phyloP scores from a whole-genome alignment of 352 stramenopile species.

The Peronospora farinosa region DNA sequence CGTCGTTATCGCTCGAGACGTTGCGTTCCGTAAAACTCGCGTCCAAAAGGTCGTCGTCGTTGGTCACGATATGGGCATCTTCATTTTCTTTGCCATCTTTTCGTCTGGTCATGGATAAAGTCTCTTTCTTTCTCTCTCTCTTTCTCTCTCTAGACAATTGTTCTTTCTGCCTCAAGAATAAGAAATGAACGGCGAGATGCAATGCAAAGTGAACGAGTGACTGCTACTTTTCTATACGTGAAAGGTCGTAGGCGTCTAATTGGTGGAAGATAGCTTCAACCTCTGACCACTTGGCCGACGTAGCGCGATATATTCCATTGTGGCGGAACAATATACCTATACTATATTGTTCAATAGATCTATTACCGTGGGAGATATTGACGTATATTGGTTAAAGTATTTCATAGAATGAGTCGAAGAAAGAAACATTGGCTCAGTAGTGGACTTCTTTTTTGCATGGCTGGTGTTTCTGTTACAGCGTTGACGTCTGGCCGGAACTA shows the following conservation, averaged over 20 bases:
- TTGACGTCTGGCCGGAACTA: no score
- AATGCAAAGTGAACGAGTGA: background rate
- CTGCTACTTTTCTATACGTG: slow-evolving; percentile 13
- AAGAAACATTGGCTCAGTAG: no score
- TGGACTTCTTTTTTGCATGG: no score
- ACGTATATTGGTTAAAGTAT: no score
- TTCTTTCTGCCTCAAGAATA: slow-evolving; percentile 14
- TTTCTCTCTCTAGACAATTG: background rate
- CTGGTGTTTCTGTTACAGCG: no score
- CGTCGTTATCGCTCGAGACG: no score
- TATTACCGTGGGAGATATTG: no score
- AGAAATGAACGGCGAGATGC: slow-evolving; percentile 8
- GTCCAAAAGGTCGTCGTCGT: slow-evolving; percentile 16
- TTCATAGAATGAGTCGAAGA: no score
- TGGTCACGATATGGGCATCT: slow-evolving; percentile 2
- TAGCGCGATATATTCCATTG: background rate
- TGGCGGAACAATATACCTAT: background rate
- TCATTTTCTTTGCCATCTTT: slow-evolving; percentile 17
- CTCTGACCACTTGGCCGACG: slow-evolving; percentile 8
- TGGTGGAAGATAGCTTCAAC: slow-evolving; percentile 20
- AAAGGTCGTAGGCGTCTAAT: slow-evolving; percentile 11
- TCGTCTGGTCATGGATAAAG: slow-evolving; percentile 4
- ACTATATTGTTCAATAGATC: no score
- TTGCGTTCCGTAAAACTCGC: no score
- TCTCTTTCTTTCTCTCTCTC: background rate